These are phyloP conservation scores for Colletotrichum phormii DNA, from an alignment of 2,329 filamentous ascomycete genomes.

Conservation along the genomic window DNA sequence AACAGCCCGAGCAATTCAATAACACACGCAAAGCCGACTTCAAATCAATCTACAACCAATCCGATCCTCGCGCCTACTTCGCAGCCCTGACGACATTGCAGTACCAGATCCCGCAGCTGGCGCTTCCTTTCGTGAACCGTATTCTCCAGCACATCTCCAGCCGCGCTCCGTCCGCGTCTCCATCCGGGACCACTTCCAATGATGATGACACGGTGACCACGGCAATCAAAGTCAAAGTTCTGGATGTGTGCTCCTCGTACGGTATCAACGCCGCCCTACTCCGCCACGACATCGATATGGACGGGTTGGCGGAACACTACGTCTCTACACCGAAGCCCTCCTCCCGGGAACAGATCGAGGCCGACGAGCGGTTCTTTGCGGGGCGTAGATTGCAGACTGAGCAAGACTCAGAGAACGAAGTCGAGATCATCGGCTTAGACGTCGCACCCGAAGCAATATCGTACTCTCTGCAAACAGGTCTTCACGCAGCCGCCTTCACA, in stretches of 20 bases:
- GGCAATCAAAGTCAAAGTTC: neutral
- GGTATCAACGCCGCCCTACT: constrained; percentile 27
- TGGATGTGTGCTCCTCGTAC: constrained; percentile 25
- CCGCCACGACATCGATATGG: constrained; percentile 1
- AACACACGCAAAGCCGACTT: constrained; percentile 26
- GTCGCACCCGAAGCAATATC: constrained; percentile 1
- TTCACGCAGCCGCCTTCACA: neutral
- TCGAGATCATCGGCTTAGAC: constrained; percentile 5
- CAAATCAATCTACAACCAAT: constrained; percentile 22
- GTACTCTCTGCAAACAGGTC: neutral
- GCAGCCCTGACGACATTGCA: neutral
- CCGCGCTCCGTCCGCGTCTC: neutral
- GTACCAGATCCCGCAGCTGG: constrained; percentile 26
- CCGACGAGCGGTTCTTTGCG: constrained; percentile 5
- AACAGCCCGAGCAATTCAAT: constrained; percentile 1
- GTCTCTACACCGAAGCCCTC: neutral
- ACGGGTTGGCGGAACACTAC: neutral
- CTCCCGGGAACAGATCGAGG: neutral
- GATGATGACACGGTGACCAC: neutral
- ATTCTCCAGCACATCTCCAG: neutral
- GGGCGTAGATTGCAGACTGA: neutral
- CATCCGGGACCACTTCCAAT: neutral
- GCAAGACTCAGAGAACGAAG: neutral
- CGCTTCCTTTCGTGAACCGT: constrained; percentile 8
- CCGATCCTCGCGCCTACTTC: constrained; percentile 23